Conservation (phyloP, 2,329 filamentous ascomycete genomes). For the Stachybotrys chlorohalonatus region DNA sequence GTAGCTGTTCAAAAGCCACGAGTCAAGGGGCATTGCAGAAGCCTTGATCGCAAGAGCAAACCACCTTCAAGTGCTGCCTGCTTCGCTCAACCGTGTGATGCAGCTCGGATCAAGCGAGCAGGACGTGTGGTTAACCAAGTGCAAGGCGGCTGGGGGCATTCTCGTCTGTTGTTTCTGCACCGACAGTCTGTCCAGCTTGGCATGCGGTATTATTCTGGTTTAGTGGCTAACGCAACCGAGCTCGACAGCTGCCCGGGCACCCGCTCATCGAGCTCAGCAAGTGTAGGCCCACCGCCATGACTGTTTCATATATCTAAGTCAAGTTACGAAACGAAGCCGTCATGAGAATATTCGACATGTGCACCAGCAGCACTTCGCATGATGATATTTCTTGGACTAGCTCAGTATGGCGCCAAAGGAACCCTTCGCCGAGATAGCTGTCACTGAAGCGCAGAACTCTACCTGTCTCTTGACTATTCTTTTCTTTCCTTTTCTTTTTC, state of each 20-base stretch:
- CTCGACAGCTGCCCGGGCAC: background rate
- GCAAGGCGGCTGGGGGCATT: background rate
- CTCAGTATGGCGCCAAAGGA: background rate
- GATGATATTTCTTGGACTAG: background rate
- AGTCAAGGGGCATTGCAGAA: constrained; percentile 77
- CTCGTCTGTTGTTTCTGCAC: constrained; percentile 5
- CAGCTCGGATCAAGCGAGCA: background rate
- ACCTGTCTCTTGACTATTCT: no score
- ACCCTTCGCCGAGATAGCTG: background rate
- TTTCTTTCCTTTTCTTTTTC: no score
- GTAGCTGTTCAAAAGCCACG: constrained; percentile 58
- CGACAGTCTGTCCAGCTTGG: constrained; percentile 4
- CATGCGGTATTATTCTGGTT: constrained; percentile 3
- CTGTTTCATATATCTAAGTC: background rate
- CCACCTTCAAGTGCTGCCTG: no score
- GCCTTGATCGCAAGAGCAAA: constrained; percentile 67
- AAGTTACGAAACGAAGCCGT: background rate
- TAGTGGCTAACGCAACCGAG: background rate
- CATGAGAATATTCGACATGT: background rate
- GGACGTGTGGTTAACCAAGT: background rate
- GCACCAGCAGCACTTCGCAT: background rate
- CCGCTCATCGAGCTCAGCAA: background rate
- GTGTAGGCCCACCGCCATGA: background rate
- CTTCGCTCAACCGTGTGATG: no score
- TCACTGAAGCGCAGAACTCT: background rate